These are phyloP conservation scores for Schizochytrium sp. DNA, from an alignment of 108 stramenopile species.

Conservation along the genomic window DNA sequence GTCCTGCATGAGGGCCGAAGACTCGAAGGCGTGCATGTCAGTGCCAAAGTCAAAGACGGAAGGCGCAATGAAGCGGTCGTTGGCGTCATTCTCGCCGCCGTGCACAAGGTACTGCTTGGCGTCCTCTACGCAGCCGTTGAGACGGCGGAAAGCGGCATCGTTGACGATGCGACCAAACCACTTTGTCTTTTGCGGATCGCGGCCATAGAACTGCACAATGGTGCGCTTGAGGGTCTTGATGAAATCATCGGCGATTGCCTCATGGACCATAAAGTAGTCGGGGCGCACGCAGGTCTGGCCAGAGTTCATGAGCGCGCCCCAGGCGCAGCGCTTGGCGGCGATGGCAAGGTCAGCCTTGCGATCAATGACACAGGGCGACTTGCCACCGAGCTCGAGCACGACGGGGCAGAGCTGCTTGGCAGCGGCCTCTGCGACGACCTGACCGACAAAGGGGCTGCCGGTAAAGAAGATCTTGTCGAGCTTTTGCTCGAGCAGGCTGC, in stretches of 20 bases:
- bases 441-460: constrained; percentile 27
- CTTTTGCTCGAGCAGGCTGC: constrained; percentile 40
- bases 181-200: not conserved
- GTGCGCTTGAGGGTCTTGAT: not conserved
- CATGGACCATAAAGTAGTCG: constrained; percentile 56
- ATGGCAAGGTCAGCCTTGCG: constrained; percentile 39
- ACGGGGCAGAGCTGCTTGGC: constrained; percentile 75
- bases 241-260: constrained; percentile 21
- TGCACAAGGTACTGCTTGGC: not conserved
- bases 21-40: not conserved
- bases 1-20: constrained; percentile 21
- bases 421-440: constrained; percentile 66
- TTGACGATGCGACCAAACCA: constrained; percentile 12
- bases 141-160: not conserved
- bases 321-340: constrained; percentile 48
- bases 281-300: constrained; percentile 82
- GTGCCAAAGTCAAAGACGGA: constrained; percentile 11
- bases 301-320: constrained; percentile 63
- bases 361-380: constrained; percentile 59
- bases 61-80: constrained; percentile 17
- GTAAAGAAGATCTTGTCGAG: constrained; percentile 78
- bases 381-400: constrained; percentile 80
- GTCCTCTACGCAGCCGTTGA: not conserved
- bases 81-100: not conserved
- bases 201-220: constrained; percentile 14